phyloP scores from a whole-genome alignment of 305 asterid species.

The Solanum hybrid region DNA sequence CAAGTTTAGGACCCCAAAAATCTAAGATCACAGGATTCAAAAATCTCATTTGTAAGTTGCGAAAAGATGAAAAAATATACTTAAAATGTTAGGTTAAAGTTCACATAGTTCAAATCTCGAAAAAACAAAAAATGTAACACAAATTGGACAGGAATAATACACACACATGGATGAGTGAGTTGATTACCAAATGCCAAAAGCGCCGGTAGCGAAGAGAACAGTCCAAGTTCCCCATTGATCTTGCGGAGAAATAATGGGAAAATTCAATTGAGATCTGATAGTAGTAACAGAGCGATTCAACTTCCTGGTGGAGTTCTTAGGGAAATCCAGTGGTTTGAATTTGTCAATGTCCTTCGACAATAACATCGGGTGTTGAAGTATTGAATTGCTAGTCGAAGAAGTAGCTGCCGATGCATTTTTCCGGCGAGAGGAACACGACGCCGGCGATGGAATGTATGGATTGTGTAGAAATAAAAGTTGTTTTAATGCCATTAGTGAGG shows the following conservation, averaged over 20 bases:
- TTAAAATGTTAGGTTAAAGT: neutral
- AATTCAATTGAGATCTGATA: conserved; percentile 29
- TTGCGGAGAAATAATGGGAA: conserved; percentile 57
- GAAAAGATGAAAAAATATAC: neutral
- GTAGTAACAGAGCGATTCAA: conserved; percentile 2
- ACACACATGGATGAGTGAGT: neutral
- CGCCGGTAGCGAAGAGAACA: conserved; percentile 63
- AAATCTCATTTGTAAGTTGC: neutral
- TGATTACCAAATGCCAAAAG: conserved; percentile 76
- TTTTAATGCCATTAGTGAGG: neutral
- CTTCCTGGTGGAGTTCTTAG: neutral
- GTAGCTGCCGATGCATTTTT: neutral
- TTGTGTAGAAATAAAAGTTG: neutral
- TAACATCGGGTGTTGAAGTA: neutral
- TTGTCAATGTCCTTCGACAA: neutral
- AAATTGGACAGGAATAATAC: neutral
- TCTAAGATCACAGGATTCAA: neutral
- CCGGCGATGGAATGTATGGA: neutral
- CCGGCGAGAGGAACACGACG: neutral
- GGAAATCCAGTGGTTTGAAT: neutral
- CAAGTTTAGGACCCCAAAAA: neutral
- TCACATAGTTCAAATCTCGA: neutral
- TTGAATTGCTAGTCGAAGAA: neutral
- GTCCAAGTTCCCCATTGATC: conserved; percentile 92
- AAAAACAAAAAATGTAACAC: neutral